These are phyloP conservation scores for Cutaneotrichosporon spelunceum DNA, from an alignment of 1,284 basidiomycete genomes.

Conservation along the genomic window DNA sequence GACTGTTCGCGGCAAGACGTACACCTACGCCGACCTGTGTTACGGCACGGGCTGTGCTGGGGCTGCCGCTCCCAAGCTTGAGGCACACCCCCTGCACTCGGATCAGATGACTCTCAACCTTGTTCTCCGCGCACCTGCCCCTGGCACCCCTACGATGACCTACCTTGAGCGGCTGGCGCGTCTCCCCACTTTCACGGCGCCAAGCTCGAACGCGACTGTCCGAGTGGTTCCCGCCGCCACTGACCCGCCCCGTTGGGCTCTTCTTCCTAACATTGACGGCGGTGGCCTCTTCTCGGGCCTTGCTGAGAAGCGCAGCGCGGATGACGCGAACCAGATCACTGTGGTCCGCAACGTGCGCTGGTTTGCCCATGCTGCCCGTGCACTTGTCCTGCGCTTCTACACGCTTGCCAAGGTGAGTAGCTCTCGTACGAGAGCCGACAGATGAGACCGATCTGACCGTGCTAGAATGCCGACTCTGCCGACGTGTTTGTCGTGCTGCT, in stretches of 20 bases:
- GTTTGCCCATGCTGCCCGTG: conserved; percentile 79
- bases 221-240: conserved; percentile 26
- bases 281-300: conserved; percentile 39
- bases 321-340: conserved; percentile 56
- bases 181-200: conserved; percentile 47
- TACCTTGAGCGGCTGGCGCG: conserved; percentile 54
- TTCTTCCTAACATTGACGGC: conserved; percentile 43
- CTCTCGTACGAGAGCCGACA: neutral
- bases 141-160: conserved; percentile 60
- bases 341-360: conserved; percentile 74
- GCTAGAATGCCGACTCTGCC: conserved; percentile 83
- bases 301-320: conserved; percentile 24
- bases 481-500: conserved; percentile 94
- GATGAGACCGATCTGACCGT: conserved; percentile 1
- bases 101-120: conserved; percentile 43
- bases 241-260: conserved; percentile 34
- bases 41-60: conserved; percentile 33
- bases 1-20: conserved; percentile 34
- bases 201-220: conserved; percentile 39
- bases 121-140: conserved; percentile 41
- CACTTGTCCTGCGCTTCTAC: conserved; percentile 78
- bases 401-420: conserved; percentile 70
- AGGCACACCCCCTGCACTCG: conserved; percentile 40
- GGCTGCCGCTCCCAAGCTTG: conserved; percentile 27
- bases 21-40: conserved; percentile 45